Conservation (phyloP, 2,329 filamentous ascomycete species). For the Stenocarpella maydis region DNA sequence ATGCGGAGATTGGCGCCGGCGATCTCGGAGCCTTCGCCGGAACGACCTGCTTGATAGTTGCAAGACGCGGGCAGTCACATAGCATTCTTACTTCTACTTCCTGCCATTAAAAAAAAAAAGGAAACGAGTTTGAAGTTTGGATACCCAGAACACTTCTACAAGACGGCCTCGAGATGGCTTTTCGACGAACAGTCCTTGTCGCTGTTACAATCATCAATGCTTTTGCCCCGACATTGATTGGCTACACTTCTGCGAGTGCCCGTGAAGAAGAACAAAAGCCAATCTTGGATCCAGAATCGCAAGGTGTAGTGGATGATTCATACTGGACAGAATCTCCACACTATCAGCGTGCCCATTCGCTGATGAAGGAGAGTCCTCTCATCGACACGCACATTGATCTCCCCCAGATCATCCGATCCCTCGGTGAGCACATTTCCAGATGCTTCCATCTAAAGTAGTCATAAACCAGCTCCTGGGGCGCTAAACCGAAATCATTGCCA, state of each 20-base stretch:
- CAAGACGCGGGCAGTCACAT: not conserved
- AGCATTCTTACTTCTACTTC: not conserved
- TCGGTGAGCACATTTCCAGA: conserved; percentile 36
- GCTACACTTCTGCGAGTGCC: not conserved
- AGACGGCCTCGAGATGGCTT: not conserved
- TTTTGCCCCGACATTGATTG: not conserved
- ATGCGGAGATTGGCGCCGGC: conserved; percentile 10
- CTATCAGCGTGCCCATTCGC: conserved; percentile 1
- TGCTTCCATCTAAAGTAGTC: not conserved
- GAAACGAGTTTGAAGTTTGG: too few species aligned
- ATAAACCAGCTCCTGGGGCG: conserved; percentile 40
- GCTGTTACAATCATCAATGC: not conserved
- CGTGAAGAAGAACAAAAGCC: conserved; percentile 20
- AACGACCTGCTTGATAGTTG: not conserved
- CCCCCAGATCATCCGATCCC: conserved; percentile 38
- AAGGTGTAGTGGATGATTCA: not conserved
- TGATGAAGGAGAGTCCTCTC: conserved; percentile 39
- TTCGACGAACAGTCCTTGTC: not conserved
- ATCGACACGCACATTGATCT: conserved; percentile 49
- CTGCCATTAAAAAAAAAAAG: not conserved
- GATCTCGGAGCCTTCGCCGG: conserved; percentile 6
- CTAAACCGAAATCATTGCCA: conserved; percentile 31
- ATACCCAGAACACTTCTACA: too few species aligned
- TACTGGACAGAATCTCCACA: conserved; percentile 20
- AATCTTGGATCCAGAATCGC: not conserved